Evolutionary conservation across 73 alveolate genomes (phyloP).

Genomic region (Paramecium caudatum): DNA sequence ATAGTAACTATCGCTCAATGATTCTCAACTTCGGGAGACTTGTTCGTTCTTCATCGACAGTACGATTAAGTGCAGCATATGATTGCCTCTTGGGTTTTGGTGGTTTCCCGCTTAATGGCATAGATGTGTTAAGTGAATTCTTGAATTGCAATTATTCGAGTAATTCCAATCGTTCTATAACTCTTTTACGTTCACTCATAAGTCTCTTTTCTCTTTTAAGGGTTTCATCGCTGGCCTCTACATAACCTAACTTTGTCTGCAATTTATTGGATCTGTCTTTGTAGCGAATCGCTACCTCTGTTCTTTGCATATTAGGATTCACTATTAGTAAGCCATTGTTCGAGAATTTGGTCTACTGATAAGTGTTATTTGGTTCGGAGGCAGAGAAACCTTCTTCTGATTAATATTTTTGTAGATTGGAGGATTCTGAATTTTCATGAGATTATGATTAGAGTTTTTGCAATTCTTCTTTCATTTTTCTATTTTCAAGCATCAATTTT

Average conservation of each 20-base stretch:
- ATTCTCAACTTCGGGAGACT: not conserved
- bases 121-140: slow-evolving; percentile 30
- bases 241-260: slow-evolving; percentile 20
- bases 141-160: slow-evolving; percentile 44
- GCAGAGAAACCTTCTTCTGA: slow-evolving; percentile 45
- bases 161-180: slow-evolving; percentile 63
- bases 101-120: not conserved
- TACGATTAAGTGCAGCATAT: not conserved
- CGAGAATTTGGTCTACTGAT: slow-evolving; percentile 17
- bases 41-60: slow-evolving; percentile 10
- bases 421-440: slow-evolving; percentile 33
- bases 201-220: slow-evolving; percentile 26
- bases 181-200: slow-evolving; percentile 69
- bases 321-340: slow-evolving; percentile 46
- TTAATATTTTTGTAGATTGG: slow-evolving; percentile 24
- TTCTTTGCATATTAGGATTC: slow-evolving; percentile 14
- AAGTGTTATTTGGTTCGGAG: not conserved
- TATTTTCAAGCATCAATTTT: slow-evolving; percentile 83
- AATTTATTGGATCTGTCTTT: slow-evolving; percentile 36
- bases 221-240: slow-evolving; percentile 29
- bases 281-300: slow-evolving; percentile 44
- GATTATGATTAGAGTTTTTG: slow-evolving; percentile 48
- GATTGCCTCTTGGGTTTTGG: slow-evolving; percentile 6
- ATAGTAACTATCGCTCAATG: not conserved
- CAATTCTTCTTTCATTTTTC: slow-evolving; percentile 81